A percentile compares a stretch with the other conserved stretches of the same genome.
Conservation (phyloP, 2,329 filamentous ascomycete species). For the Arthrobotrys musiformis region DNA sequence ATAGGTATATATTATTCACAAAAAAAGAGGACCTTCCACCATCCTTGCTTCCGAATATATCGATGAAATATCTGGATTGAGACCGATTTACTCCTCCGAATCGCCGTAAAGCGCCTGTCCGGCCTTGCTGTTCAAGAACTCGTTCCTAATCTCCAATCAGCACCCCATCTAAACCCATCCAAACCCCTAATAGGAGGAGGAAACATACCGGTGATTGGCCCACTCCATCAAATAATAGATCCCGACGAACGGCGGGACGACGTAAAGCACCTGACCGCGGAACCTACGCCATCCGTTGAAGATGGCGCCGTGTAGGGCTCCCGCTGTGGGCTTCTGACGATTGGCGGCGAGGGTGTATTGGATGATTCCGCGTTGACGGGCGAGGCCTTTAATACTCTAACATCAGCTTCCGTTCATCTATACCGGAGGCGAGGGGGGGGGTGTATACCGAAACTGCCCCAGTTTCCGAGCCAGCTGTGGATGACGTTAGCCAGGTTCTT, state of each 20-base stretch:
- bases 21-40: not conserved
- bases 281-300: slow-evolving; percentile 96
- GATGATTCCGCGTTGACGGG: slow-evolving; percentile 65
- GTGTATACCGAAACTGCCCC: slow-evolving; percentile 48
- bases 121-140: slow-evolving; percentile 49
- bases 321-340: slow-evolving; percentile 87
- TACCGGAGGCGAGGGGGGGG: not conserved
- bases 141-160: slow-evolving; percentile 28
- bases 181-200: not conserved
- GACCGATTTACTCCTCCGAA: not conserved
- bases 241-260: slow-evolving; percentile 79
- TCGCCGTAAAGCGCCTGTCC: slow-evolving; percentile 29
- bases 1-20: not conserved
- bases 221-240: slow-evolving; percentile 88
- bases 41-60: too few relatives aligned
- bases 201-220: slow-evolving; percentile 81
- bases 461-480: slow-evolving; percentile 42
- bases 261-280: slow-evolving; percentile 87
- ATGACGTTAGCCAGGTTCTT: slow-evolving; percentile 8
- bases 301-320: slow-evolving; percentile 79
- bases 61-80: not conserved
- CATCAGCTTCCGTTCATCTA: not conserved
- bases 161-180: not conserved
- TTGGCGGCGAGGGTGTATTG: slow-evolving; percentile 84
- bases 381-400: not conserved